These are phyloP conservation scores for Chlamydomonas sphaeroides DNA, from an alignment of 139 green algal genomes.

Conservation along the genomic window DNA sequence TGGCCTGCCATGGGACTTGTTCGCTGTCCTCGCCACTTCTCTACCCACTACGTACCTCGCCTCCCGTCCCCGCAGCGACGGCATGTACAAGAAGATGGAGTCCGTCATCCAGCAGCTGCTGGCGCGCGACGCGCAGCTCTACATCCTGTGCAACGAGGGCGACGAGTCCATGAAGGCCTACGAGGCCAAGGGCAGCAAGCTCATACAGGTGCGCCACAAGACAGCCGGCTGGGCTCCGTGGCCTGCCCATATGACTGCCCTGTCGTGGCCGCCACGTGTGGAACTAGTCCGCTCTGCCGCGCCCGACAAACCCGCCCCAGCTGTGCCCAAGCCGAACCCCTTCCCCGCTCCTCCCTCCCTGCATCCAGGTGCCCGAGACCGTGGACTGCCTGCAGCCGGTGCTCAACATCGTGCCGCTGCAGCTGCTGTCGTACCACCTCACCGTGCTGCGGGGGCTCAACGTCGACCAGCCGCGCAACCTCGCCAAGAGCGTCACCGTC, in stretches of 20 bases:
- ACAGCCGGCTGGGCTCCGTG: no score
- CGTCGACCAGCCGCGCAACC: slow-evolving; percentile 97
- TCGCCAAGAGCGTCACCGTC: slow-evolving; percentile 95
- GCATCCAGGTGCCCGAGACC: slow-evolving; percentile 71
- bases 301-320: no score
- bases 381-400: slow-evolving; percentile 92
- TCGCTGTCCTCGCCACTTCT: no score
- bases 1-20: no score
- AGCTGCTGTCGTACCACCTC: slow-evolving; percentile 96
- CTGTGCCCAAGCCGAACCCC: no score
- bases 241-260: no score
- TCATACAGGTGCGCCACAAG: slow-evolving; percentile 71
- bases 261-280: no score
- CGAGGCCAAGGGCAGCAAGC: slow-evolving; percentile 51
- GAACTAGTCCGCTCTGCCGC: no score
- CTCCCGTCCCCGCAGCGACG: slow-evolving; percentile 21
- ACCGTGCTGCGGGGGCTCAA: slow-evolving; percentile 92
- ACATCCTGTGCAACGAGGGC: slow-evolving; percentile 90
- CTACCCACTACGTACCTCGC: no score
- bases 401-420: slow-evolving; percentile 97
- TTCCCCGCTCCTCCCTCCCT: no score
- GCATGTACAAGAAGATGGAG: slow-evolving; percentile 91
- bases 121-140: slow-evolving; percentile 76
- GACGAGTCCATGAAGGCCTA: slow-evolving; percentile 59
- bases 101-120: slow-evolving; percentile 92